A percentile compares a stretch with the other conserved stretches of the same genome.
These are phyloP conservation scores for Neurospora sp. DNA, from an alignment of 495 filamentous ascomycete genomes.

Conservation along the genomic window DNA sequence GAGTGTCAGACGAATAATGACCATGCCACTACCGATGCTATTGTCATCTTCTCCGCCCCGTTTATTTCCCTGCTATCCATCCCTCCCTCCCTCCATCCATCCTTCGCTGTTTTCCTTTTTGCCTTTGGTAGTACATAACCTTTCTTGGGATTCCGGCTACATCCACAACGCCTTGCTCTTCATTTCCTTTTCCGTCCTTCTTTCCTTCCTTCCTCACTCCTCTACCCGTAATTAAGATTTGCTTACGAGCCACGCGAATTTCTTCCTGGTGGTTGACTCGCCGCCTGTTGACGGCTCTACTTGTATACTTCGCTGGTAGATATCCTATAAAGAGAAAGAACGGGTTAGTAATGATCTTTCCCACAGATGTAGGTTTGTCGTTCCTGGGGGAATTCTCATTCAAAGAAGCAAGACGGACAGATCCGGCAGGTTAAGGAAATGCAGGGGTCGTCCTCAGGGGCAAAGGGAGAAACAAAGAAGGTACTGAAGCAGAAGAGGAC, in stretches of 20 bases:
- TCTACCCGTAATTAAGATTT: slow-evolving; percentile 3
- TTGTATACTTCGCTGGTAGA: slow-evolving; percentile 49
- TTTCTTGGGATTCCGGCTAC: background rate
- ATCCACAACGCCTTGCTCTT: background rate
- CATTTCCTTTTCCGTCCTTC: background rate
- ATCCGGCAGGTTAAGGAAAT: background rate
- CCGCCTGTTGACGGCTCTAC: slow-evolving; percentile 38
- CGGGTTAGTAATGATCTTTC: background rate
- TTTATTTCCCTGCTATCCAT: background rate
- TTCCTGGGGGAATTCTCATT: background rate
- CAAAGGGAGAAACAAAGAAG: background rate
- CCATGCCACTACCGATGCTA: background rate
- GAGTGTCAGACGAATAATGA: background rate
- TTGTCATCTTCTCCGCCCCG: background rate
- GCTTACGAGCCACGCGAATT: slow-evolving; percentile 49
- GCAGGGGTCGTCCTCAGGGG: slow-evolving; percentile 13
- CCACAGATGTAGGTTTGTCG: background rate
- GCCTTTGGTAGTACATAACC: background rate
- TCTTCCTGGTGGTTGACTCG: slow-evolving; percentile 36
- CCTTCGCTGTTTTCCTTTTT: background rate
- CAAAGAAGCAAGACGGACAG: background rate
- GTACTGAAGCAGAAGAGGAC: background rate
- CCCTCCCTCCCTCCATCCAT: background rate
- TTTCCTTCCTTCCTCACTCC: background rate
- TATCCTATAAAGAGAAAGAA: slow-evolving; percentile 30